Conservation (phyloP, 805 yeast genomes). For the Kuraishia ogatae region DNA sequence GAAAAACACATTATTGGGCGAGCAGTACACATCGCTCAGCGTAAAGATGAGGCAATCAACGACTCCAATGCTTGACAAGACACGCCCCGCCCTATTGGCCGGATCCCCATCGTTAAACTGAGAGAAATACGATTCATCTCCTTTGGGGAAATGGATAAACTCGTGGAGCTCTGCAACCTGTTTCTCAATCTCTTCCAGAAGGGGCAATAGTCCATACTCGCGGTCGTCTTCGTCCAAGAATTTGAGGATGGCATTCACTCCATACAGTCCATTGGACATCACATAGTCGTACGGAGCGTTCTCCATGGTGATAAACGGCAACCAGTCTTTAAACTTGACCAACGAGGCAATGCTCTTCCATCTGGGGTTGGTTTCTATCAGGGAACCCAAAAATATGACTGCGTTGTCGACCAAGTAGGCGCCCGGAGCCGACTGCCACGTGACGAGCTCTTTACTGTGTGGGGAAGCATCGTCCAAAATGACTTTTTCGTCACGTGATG, state of each 20-base stretch:
- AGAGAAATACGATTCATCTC: slow-evolving; percentile 27
- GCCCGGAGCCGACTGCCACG: slow-evolving; percentile 45
- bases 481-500: slow-evolving; percentile 30
- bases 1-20: slow-evolving; percentile 41
- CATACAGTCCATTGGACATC: slow-evolving; percentile 42
- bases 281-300: slow-evolving; percentile 57
- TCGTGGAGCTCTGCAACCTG: slow-evolving; percentile 11
- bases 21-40: slow-evolving; percentile 47
- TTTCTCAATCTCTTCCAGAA: slow-evolving; percentile 10
- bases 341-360: slow-evolving; percentile 32
- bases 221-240: slow-evolving; percentile 48
- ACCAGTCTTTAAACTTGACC: slow-evolving; percentile 34
- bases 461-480: slow-evolving; percentile 31
- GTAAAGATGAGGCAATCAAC: slow-evolving; percentile 39
- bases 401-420: slow-evolving; percentile 42
- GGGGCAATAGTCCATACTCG: slow-evolving; percentile 30
- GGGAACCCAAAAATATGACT: slow-evolving; percentile 39
- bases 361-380: slow-evolving; percentile 42
- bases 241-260: slow-evolving; percentile 45
- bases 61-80: slow-evolving; percentile 26
- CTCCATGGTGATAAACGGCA: slow-evolving; percentile 36
- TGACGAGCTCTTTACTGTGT: slow-evolving; percentile 23
- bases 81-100: slow-evolving; percentile 19
- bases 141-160: slow-evolving; percentile 19
- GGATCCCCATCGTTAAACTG: slow-evolving; percentile 19